Evolutionary conservation across 2,329 filamentous ascomycete species (phyloP).

Genomic region (Nigrospora sphaerica): DNA sequence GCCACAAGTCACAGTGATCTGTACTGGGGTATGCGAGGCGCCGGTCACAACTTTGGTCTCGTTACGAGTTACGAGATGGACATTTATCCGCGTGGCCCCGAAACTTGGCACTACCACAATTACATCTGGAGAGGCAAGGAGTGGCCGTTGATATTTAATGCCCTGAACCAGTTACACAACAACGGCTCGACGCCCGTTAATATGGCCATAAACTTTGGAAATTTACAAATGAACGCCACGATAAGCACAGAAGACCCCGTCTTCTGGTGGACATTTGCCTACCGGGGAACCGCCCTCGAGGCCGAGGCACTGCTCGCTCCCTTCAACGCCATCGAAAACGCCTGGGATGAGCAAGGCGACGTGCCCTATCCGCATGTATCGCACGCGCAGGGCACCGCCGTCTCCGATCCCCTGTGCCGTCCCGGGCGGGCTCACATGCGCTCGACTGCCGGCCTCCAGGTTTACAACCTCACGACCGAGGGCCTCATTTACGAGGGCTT

Average conservation of each 20-base stretch:
- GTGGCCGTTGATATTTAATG: slow-evolving; percentile 13
- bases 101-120: slow-evolving; percentile 15
- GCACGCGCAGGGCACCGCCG: not conserved
- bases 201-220: slow-evolving; percentile 9
- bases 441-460: slow-evolving; percentile 7
- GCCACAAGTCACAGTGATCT: slow-evolving; percentile 2
- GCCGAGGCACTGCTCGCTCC: slow-evolving; percentile 11
- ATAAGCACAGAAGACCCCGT: slow-evolving; percentile 8
- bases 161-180: slow-evolving; percentile 10
- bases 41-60: slow-evolving; percentile 2
- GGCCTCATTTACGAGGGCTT: slow-evolving; percentile 13
- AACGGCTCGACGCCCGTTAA: slow-evolving; percentile 7
- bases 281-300: slow-evolving; percentile 11
- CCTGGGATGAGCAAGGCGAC: slow-evolving; percentile 5
- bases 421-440: not conserved
- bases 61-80: slow-evolving; percentile 21
- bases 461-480: slow-evolving; percentile 15
- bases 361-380: slow-evolving; percentile 11
- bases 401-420: not conserved
- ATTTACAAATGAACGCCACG: slow-evolving; percentile 5
- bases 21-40: slow-evolving; percentile 4
- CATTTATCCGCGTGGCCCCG: slow-evolving; percentile 16
- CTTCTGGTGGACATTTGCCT: slow-evolving; percentile 14
- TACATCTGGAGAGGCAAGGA: slow-evolving; percentile 12
- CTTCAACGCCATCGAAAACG: slow-evolving; percentile 12